These are phyloP conservation scores for Exobasidium rhododendri DNA, from an alignment of 1,284 basidiomycete genomes.

Conservation along the genomic window DNA sequence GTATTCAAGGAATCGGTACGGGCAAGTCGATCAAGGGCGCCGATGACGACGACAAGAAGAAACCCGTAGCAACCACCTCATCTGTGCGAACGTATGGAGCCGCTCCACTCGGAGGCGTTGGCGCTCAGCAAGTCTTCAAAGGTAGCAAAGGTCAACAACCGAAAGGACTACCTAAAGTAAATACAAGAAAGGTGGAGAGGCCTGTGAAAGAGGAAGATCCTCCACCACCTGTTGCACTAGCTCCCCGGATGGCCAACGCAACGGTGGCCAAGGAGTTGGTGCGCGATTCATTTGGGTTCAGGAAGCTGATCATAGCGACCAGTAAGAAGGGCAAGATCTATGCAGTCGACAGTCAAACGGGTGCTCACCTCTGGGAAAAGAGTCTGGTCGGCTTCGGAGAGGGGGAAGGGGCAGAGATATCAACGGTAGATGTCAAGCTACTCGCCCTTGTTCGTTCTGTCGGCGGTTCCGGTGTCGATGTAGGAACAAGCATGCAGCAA, in stretches of 20 bases:
- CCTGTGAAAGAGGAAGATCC: conserved; percentile 13
- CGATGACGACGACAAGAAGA: not conserved
- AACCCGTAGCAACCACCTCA: not conserved
- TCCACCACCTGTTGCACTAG: conserved; percentile 28
- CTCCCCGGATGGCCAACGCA: conserved; percentile 30
- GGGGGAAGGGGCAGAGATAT: conserved; percentile 41
- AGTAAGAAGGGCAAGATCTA: conserved; percentile 74
- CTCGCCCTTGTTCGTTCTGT: conserved; percentile 40
- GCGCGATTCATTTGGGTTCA: conserved; percentile 76
- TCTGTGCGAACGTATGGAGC: not conserved
- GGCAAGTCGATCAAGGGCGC: not conserved
- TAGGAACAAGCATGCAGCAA: not conserved
- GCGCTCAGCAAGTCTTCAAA: not conserved
- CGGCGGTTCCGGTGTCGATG: conserved; percentile 16
- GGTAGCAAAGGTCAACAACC: not conserved
- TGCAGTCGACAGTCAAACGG: conserved; percentile 75
- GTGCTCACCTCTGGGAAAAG: conserved; percentile 56
- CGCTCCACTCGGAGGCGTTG: conserved; percentile 7
- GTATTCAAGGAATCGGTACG: not conserved
- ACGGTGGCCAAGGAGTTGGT: conserved; percentile 27
- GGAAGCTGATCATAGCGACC: conserved; percentile 74
- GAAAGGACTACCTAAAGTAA: not conserved
- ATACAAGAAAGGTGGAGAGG: not conserved
- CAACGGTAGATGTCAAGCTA: conserved; percentile 35
- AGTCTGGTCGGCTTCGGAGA: conserved; percentile 47